phyloP scores from a whole-genome alignment of 176 grass and related monocot genomes.

The Bolboschoenus planiculmis region DNA sequence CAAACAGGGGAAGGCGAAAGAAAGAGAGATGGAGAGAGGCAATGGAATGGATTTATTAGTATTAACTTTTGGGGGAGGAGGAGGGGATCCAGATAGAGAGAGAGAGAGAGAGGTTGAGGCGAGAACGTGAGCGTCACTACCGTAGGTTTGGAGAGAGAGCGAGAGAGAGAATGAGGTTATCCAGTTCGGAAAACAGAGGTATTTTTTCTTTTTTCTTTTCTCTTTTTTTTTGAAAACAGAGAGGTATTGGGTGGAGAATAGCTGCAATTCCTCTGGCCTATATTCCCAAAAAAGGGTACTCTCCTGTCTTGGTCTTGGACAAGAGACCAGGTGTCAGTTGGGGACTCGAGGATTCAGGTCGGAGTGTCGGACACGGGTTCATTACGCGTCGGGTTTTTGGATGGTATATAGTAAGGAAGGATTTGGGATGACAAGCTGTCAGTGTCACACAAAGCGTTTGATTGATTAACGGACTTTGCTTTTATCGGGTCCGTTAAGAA shows the following conservation, averaged over 20 bases:
- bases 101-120: conserved; percentile 43
- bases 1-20: neutral
- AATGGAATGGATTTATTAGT: conserved; percentile 43
- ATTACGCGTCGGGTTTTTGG: neutral
- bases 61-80: conserved; percentile 16
- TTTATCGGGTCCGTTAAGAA: neutral
- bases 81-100: conserved; percentile 45
- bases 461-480: neutral
- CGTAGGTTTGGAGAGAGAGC: neutral
- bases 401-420: neutral
- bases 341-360: neutral
- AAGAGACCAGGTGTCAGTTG: neutral
- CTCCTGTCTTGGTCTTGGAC: no score
- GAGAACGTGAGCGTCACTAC: conserved; percentile 59
- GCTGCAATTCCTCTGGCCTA: neutral
- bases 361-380: no score
- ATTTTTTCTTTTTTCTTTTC: neutral
- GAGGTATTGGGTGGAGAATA: conserved; percentile 13
- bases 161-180: neutral
- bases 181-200: neutral
- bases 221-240: no score
- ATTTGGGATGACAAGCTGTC: neutral
- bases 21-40: conserved; percentile 39
- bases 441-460: neutral
- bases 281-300: no score